Evolutionary conservation across 345 rosid species (phyloP).

Genomic region (Noccaea bulbosa): DNA sequence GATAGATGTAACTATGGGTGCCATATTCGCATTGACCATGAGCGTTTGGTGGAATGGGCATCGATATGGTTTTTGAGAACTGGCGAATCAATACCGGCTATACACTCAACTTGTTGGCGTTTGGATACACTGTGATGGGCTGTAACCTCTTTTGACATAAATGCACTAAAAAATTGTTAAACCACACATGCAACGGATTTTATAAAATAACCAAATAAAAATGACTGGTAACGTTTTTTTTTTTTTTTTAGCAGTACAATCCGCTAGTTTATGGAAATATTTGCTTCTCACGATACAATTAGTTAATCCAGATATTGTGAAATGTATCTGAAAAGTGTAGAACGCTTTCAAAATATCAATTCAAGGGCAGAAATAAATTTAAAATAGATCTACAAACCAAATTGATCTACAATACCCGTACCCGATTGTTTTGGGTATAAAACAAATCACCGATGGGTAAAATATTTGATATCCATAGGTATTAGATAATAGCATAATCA

Average conservation of each 20-base stretch:
- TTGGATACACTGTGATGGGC: background rate
- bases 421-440: too few species aligned
- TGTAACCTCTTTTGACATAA: background rate
- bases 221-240: background rate
- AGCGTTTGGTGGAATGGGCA: conserved; percentile 23
- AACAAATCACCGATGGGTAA: too few species aligned
- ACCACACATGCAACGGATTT: background rate
- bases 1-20: conserved; percentile 9
- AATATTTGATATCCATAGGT: too few species aligned
- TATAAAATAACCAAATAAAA: background rate
- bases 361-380: background rate
- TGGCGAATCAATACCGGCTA: background rate
- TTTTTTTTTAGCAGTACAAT: background rate
- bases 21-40: conserved; percentile 23
- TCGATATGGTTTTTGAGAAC: conserved; percentile 3
- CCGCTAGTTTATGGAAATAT: background rate
- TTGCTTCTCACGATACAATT: background rate
- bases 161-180: background rate
- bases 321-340: background rate
- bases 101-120: background rate
- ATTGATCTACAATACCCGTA: too few species aligned
- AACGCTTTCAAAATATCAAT: background rate
- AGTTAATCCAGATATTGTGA: too few species aligned
- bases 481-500: too few species aligned
- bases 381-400: too few species aligned